These are phyloP conservation scores for Hypoxylon lienhwacheense DNA, from an alignment of 495 filamentous ascomycete genomes.

Conservation along the genomic window DNA sequence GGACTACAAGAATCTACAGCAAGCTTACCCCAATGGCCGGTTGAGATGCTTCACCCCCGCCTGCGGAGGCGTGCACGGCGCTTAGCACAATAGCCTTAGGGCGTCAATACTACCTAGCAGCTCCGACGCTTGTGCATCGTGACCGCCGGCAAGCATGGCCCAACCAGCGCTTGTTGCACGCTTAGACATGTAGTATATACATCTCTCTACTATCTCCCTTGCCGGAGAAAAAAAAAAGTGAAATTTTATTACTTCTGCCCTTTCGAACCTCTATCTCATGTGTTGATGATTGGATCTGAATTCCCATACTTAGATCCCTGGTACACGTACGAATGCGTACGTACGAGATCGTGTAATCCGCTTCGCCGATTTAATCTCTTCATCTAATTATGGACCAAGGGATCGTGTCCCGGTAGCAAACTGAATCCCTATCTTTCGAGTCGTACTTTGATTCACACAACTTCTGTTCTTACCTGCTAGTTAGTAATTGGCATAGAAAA, in stretches of 20 bases:
- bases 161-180: slow-evolving; percentile 29
- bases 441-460: not conserved
- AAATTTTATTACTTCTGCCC: slow-evolving; percentile 21
- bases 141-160: slow-evolving; percentile 9
- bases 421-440: slow-evolving; percentile 5
- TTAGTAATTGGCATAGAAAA: slow-evolving; percentile 1
- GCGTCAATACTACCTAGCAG: slow-evolving; percentile 19
- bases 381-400: slow-evolving; percentile 10
- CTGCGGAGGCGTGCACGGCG: slow-evolving; percentile 28
- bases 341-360: slow-evolving; percentile 12
- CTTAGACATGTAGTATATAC: slow-evolving; percentile 28
- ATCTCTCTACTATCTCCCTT: slow-evolving; percentile 28
- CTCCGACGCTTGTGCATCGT: slow-evolving; percentile 27
- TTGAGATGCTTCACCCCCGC: slow-evolving; percentile 34
- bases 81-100: slow-evolving; percentile 31
- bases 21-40: slow-evolving; percentile 29
- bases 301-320: slow-evolving; percentile 4
- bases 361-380: slow-evolving; percentile 13
- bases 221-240: slow-evolving; percentile 12
- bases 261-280: slow-evolving; percentile 7
- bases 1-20: slow-evolving; percentile 13
- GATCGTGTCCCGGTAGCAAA: slow-evolving; percentile 22
- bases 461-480: slow-evolving; percentile 8
- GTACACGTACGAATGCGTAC: slow-evolving; percentile 8
- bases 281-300: slow-evolving; percentile 16